Evolutionary conservation across 257 asterid species (phyloP), one percentile per base, ranked within the genome.

Genomic region (Nicotiana sylvestris): DNA sequence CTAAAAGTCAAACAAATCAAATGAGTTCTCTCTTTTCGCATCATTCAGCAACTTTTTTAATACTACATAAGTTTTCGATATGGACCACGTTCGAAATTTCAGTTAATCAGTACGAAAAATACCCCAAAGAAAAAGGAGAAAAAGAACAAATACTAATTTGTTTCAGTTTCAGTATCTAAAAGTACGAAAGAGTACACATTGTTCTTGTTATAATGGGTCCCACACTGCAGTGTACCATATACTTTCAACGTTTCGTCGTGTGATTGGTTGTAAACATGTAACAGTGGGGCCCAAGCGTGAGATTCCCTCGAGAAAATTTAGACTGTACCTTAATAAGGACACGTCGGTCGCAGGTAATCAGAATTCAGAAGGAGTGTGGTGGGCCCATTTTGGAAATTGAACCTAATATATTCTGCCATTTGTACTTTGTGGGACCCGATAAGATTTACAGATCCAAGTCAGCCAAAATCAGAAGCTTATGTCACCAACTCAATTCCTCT

Each of bases 291-390:
- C 78, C 76, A 2, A 5, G 2, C 0, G 13, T 12, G 82, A 85
- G 85, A 39, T 80, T 78, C 88, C n/a, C 37, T 62, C 11, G 39
- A 67, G 76, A 32, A 79, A 57, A 35, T 60, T 82, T 53, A 49
- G 69, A 72, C 78, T 67, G 61, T 81, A 49, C 51, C 66, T 30
- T n/a, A 66, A 66, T 35, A 43, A 46, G 16, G 85, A 81, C 58
- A 70, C 78, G 70, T 70, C 65, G 64, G 65, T 53, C 57, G 82
- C 68, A 77, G 53, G 85, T 69, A 30, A 62, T 64, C 84, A 58
- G 17, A 32, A 30, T 55, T 64, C 84, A 58, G 17, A 32, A 29
- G 61, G 58, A 3, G 62, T 74, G 43, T 16, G 6, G 18, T 29
- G 82, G 82, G 57, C 1, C 82, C 64, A 3, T 21, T 16, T 39